Evolutionary conservation across 2,329 filamentous ascomycete genomes (phyloP).

Genomic region (Berkeleyomyces rouxiae): DNA sequence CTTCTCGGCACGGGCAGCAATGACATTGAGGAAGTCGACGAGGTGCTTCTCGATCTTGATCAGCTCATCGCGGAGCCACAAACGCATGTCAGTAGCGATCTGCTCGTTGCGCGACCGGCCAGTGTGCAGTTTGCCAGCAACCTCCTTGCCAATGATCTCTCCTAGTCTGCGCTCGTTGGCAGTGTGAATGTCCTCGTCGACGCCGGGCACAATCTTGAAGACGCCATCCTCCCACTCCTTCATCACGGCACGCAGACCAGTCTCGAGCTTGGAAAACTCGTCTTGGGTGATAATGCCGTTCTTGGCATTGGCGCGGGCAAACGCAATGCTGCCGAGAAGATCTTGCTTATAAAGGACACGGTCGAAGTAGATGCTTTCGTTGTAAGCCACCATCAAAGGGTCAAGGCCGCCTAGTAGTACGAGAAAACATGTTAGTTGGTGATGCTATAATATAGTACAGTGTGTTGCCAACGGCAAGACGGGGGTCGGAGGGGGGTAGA

Average conservation of each 20-base stretch:
- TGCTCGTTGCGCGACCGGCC: constrained; percentile 81
- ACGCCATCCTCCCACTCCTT: constrained; percentile 35
- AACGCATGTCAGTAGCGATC: constrained; percentile 74
- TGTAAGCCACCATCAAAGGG: constrained; percentile 75
- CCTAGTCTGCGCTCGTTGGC: constrained; percentile 57
- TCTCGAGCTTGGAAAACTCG: constrained; percentile 60
- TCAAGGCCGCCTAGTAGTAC: constrained; percentile 50
- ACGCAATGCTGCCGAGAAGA: constrained; percentile 65
- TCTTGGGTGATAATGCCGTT: constrained; percentile 53
- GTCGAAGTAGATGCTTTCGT: constrained; percentile 66
- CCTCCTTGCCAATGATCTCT: constrained; percentile 73
- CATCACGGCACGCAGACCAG: constrained; percentile 43
- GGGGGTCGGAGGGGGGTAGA: background rate
- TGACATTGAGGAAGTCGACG: constrained; percentile 51
- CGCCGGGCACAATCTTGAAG: constrained; percentile 35
- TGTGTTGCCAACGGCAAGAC: constrained; percentile 9
- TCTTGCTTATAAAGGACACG: constrained; percentile 63
- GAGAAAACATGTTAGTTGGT: background rate
- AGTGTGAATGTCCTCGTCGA: constrained; percentile 49
- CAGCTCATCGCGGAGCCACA: constrained; percentile 70
- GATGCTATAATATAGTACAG: background rate
- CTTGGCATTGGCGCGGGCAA: constrained; percentile 63
- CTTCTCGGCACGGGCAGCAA: constrained; percentile 49
- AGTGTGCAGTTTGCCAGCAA: constrained; percentile 79
- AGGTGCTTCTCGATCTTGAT: constrained; percentile 52